Evolutionary conservation across 1,284 basidiomycete species (phyloP), one percentile per base, ranked within the genome.

Genomic region (Hymenochaete sp.): DNA sequence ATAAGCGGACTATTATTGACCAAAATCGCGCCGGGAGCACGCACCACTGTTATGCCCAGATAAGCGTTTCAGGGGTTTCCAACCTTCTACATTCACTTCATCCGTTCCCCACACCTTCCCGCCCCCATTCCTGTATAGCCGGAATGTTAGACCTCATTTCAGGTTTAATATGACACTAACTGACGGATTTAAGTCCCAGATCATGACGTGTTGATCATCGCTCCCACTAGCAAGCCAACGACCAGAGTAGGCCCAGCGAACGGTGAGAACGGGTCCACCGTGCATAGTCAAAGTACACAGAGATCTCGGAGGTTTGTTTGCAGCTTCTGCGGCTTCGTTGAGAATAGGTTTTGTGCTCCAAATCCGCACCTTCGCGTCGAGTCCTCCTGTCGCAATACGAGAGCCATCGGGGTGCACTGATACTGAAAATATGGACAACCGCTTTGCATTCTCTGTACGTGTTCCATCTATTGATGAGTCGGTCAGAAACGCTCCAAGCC

Each of bases 151-250:
- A 24, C 7, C 35, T 13, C 36, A 45, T 10, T n/a, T n/a, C n/a
- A n/a, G n/a, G n/a, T n/a, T n/a, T n/a, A 4, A 19, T 26, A 4
- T 22, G 4, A 38, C 28, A 52, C n/a, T 40, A 27, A 77, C 87
- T 66, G 60, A 93, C 89, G 87, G 88, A 62, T 98, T 93, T 33
- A 95, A 74, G 58, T 95, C 91, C 95, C 95, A 99, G 43, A 99
- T 82, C 79, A 98, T 88, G 19, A 95, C 80, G 53, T 96, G 86
- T 54, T 83, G 81, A 61, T 99, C 95, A 63, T 98, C 95, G 47
- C 92, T 93, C 13, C 96, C 95, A 57, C 90, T 95, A 1, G 96
- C 96, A 7, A 99, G 71, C 79, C 88, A 98, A 42, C 85, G 68
- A 4, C 95, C 96, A 11, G 87, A 90, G 62, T 95, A 82, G 9